Conservation (phyloP, 75 land plant genomes). For the Gnetum montanum region DNA sequence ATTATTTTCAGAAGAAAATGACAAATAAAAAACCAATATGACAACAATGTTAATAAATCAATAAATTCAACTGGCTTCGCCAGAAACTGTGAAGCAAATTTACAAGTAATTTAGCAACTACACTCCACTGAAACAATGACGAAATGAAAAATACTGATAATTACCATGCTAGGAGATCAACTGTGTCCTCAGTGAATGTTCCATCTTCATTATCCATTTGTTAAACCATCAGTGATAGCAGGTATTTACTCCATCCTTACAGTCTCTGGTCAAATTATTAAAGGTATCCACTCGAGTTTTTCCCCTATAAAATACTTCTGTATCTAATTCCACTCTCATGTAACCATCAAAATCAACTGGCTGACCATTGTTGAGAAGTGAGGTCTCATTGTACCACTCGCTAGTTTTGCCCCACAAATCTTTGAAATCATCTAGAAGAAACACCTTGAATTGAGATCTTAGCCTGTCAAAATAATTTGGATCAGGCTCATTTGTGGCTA, state of each 20-base stretch:
- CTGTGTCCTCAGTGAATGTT: no score
- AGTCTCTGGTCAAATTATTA: constrained; percentile 74
- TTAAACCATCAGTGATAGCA: constrained; percentile 48
- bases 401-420: constrained; percentile 72
- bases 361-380: constrained; percentile 33
- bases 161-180: no score
- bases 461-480: constrained; percentile 74
- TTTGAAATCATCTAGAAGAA: constrained; percentile 73
- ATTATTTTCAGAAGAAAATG: no score
- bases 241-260: constrained; percentile 87
- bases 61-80: no score
- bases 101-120: no score
- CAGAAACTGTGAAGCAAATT: no score
- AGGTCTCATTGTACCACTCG: constrained; percentile 86
- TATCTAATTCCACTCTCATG: constrained; percentile 88
- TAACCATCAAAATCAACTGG: constrained; percentile 90
- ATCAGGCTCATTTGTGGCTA: constrained; percentile 80
- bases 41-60: no score
- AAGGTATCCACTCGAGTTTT: constrained; percentile 82
- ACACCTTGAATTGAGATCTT: constrained; percentile 58
- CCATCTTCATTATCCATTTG: no score
- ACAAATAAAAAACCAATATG: no score
- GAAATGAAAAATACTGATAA: no score
- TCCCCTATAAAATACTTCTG: constrained; percentile 77
- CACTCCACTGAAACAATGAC: no score